Conservation (phyloP, 495 filamentous ascomycete species). For the Aspergillus coremiiformis region DNA sequence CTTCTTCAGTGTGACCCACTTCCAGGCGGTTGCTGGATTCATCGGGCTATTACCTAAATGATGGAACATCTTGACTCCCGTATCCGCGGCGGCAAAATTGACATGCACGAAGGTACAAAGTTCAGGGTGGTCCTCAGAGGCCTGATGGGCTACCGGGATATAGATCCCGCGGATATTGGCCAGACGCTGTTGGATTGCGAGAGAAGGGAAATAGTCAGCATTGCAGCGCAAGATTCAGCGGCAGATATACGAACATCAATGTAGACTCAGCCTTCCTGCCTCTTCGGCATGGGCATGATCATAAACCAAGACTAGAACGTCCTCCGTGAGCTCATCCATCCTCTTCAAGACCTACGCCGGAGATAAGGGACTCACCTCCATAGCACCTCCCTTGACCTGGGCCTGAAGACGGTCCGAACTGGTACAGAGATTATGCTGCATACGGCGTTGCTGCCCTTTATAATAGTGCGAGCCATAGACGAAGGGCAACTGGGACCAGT, state of each 20-base stretch:
- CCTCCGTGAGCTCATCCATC: too few relatives aligned
- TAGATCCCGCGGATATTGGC: constrained; percentile 3
- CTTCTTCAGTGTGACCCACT: not conserved
- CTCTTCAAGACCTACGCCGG: too few relatives aligned
- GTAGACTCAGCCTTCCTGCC: not conserved
- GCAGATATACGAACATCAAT: not conserved
- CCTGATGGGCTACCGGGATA: constrained; percentile 3
- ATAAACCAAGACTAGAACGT: not conserved
- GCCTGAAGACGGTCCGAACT: not conserved
- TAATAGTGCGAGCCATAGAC: not conserved
- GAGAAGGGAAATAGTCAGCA: too few relatives aligned
- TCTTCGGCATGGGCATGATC: constrained; percentile 3
- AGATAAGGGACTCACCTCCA: not conserved
- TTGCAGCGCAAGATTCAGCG: too few relatives aligned
- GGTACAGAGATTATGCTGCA: constrained; percentile 1
- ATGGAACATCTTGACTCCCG: not conserved
- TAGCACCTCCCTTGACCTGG: not conserved
- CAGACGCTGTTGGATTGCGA: too few relatives aligned
- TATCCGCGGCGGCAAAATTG: not conserved
- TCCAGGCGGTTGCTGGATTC: not conserved
- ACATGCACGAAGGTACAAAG: constrained; percentile 1
- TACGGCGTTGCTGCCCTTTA: not conserved
- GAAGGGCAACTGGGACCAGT: not conserved
- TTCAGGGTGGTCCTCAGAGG: not conserved
- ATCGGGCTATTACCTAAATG: not conserved